Base-by-base conservation (phyloP, 768 basidiomycete genomes). In the Gloeopeniophorella convolvens region DNA sequence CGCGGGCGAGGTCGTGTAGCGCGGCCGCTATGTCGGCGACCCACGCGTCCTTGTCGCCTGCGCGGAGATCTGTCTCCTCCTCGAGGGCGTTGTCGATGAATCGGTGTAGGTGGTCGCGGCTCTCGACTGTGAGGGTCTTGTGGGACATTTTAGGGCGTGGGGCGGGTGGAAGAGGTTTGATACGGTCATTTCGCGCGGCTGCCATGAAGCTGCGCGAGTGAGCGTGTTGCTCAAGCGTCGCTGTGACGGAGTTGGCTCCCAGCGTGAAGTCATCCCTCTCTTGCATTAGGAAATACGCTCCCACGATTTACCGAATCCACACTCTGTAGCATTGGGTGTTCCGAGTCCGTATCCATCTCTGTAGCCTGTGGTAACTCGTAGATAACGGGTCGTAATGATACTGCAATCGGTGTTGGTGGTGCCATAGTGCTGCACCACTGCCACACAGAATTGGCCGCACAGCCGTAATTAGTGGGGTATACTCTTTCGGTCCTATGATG, bases 61-160 rank as follows among this genome's bases (percentile, higher is more conserved):
- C 54, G 11, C 44, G 44, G 15, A 37, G 41, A n/a, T n/a, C 6
- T 5, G 55, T 39, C 28, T 58, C 54, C 21, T 58, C 57, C 24
- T 48, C 45, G 16, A 58, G 36, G 3, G 28, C 42, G 41, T 48
- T 42, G 2, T 31, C 9, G 36, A 56, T 23, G 12, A 58, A 26
- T 6, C 24, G 39, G 15, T 24, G 49, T 13, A 58, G 21, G 33
- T 58, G 57, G 32, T 36, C 32, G 5, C 23, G 11, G 16, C 45
- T 51, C 16, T 55, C 49, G 26, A 58, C 21, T 6, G 57, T 48
- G 33, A 58, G 48, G 6, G 31, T 3, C 23, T 36, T 51, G 35
- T 1, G 8, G 20, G 27, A n/a, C 4, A 41, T 1, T 26, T 30
- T 20, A 13, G 10, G 42, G 8, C 26, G 5, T 3, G 44, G 44